Evolutionary conservation across 805 yeast genomes (phyloP).

Genomic region (Candida ovalis): DNA sequence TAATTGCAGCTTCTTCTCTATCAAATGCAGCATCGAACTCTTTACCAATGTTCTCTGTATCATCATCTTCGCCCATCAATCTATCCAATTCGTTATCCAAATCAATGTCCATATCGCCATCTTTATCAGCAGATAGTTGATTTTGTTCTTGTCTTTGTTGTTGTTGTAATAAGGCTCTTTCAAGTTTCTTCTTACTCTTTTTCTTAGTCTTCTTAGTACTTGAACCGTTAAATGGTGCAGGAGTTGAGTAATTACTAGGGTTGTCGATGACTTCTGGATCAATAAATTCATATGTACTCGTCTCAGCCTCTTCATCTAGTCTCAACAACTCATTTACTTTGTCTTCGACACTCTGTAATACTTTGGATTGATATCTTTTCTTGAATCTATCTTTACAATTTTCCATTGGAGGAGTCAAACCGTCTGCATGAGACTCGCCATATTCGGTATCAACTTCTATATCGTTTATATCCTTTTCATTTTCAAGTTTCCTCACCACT

Average conservation of each 20-base stretch:
- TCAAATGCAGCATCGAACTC: conserved; percentile 21
- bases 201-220: conserved; percentile 20
- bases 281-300: conserved; percentile 68
- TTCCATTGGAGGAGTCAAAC: conserved; percentile 77
- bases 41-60: conserved; percentile 14
- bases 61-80: conserved; percentile 18
- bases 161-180: conserved; percentile 1
- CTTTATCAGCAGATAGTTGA: conserved; percentile 19
- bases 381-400: conserved; percentile 71
- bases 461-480: conserved; percentile 44
- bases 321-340: conserved; percentile 72
- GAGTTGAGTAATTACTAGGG: conserved; percentile 31
- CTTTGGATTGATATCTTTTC: conserved; percentile 62
- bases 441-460: conserved; percentile 38
- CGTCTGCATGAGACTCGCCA: conserved; percentile 58
- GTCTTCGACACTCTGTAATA: conserved; percentile 73
- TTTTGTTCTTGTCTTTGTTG: neutral
- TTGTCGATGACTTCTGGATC: conserved; percentile 45
- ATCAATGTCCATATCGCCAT: conserved; percentile 33
- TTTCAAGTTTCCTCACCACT: conserved; percentile 52
- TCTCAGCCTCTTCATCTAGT: conserved; percentile 81
- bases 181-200: conserved; percentile 7
- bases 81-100: conserved; percentile 26
- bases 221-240: conserved; percentile 10
- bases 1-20: conserved; percentile 28